Evolutionary conservation across 495 filamentous ascomycete genomes (phyloP).

Genomic region (Pseudomonodictys pantanalensis): DNA sequence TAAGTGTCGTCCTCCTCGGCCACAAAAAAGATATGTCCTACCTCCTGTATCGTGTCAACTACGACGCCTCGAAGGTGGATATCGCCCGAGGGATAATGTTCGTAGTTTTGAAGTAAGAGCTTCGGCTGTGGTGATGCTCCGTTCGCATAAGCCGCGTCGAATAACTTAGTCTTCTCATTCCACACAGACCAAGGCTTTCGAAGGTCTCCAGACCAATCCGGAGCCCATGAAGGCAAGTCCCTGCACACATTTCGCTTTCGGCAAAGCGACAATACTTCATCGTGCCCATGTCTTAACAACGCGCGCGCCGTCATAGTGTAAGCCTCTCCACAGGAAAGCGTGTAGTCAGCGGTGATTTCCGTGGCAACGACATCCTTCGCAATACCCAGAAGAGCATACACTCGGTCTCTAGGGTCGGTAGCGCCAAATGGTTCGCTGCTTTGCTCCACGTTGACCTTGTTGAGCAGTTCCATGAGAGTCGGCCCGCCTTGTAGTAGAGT

Average conservation of each 20-base stretch:
- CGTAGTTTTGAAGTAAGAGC: neutral
- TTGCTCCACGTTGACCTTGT: neutral
- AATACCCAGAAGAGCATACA: constrained; percentile 36
- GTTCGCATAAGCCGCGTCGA: neutral
- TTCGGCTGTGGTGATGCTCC: neutral
- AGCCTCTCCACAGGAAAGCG: constrained; percentile 23
- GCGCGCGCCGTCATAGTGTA: constrained; percentile 22
- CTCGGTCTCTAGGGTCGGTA: constrained; percentile 30
- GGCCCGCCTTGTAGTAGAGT: neutral
- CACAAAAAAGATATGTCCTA: neutral
- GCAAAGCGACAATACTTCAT: constrained; percentile 9
- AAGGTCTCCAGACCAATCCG: constrained; percentile 4
- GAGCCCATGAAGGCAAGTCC: constrained; percentile 16
- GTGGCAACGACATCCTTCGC: constrained; percentile 24
- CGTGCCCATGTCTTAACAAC: constrained; percentile 8
- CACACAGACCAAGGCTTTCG: constrained; percentile 4
- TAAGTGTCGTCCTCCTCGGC: neutral
- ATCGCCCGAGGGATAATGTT: neutral
- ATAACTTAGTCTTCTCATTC: neutral
- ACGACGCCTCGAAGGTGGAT: neutral
- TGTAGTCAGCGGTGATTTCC: constrained; percentile 33
- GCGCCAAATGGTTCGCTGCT: constrained; percentile 3
- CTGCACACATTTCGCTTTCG: neutral
- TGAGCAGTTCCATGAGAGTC: neutral
- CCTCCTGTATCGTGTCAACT: neutral